Conservation (phyloP, 257 asterid species). For the Pogostemon cablin region DNA sequence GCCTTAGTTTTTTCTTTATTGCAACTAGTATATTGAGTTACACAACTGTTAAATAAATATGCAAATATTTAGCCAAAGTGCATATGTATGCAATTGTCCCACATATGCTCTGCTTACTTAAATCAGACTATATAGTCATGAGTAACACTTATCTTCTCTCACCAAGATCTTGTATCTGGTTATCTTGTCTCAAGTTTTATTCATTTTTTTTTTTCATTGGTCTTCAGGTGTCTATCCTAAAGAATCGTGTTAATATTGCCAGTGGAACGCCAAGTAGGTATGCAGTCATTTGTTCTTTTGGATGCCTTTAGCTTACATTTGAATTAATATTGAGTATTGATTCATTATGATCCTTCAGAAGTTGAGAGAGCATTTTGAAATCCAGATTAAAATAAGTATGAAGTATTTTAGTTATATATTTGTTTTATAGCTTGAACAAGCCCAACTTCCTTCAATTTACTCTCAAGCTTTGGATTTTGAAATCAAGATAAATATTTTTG, state of each 20-base stretch:
- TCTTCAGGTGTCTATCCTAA: conserved; percentile 63
- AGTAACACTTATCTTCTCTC: conserved; percentile 18
- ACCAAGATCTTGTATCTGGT: conserved; percentile 20
- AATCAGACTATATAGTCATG: background rate
- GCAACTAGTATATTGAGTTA: conserved; percentile 14
- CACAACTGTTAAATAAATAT: conserved; percentile 7
- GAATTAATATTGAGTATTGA: background rate
- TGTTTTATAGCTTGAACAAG: conserved; percentile 19
- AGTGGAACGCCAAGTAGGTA: conserved; percentile 98
- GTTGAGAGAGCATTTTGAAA: conserved; percentile 18
- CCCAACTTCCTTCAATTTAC: background rate
- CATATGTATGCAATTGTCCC: conserved; percentile 10
- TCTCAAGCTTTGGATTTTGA: background rate
- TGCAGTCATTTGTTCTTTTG: conserved; percentile 18
- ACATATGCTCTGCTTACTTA: conserved; percentile 1
- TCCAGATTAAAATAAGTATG: conserved; percentile 11
- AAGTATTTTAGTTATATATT: conserved; percentile 10
- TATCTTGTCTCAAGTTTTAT: conserved; percentile 23
- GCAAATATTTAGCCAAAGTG: conserved; percentile 1
- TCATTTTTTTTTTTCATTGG: conserved; percentile 29
- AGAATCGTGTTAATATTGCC: conserved; percentile 85
- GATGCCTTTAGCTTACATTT: conserved; percentile 8
- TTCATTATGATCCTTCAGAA: conserved; percentile 4
- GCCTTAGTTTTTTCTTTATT: conserved; percentile 10
- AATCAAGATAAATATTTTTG: conserved; percentile 11